Evolutionary conservation across 2,329 filamentous ascomycete genomes (phyloP).

Genomic region (Penicillium hesseltinei): DNA sequence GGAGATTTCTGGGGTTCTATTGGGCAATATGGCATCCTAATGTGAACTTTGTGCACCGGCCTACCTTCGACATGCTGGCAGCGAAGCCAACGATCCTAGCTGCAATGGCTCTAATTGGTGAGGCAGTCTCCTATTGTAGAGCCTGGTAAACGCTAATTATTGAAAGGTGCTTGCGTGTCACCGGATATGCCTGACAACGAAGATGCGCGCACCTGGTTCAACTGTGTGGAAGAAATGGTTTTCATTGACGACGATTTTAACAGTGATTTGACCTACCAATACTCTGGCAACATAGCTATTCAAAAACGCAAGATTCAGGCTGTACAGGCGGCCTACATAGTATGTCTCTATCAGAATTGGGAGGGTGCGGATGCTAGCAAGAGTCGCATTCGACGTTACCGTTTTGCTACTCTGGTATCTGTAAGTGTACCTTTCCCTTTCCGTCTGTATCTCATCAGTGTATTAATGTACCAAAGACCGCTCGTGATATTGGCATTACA

Average conservation of each 20-base stretch:
- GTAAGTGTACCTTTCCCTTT: no score
- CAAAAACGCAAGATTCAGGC: constrained; percentile 33
- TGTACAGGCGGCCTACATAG: constrained; percentile 39
- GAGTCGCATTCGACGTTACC: constrained; percentile 36
- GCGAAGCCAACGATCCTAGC: constrained; percentile 34
- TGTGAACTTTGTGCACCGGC: constrained; percentile 37
- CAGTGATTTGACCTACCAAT: constrained; percentile 22
- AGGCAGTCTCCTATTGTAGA: not conserved
- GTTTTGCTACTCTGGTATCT: constrained; percentile 37
- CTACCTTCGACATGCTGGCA: constrained; percentile 34
- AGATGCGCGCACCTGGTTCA: constrained; percentile 37
- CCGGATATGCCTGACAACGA: constrained; percentile 31
- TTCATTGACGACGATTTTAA: constrained; percentile 41
- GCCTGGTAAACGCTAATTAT: not conserved
- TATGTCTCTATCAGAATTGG: constrained; percentile 44
- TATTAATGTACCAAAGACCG: no score
- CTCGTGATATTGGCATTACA: no score
- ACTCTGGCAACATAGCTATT: constrained; percentile 4
- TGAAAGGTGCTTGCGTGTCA: constrained; percentile 28
- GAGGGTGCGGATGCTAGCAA: constrained; percentile 38
- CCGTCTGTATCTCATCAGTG: no score
- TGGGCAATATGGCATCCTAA: constrained; percentile 43
- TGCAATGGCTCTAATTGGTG: constrained; percentile 39
- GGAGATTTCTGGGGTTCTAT: constrained; percentile 34
- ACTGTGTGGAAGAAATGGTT: constrained; percentile 41